Evolutionary conservation across 371 early-diverging fungal species (phyloP).

Genomic region (Mucor mucedo): DNA sequence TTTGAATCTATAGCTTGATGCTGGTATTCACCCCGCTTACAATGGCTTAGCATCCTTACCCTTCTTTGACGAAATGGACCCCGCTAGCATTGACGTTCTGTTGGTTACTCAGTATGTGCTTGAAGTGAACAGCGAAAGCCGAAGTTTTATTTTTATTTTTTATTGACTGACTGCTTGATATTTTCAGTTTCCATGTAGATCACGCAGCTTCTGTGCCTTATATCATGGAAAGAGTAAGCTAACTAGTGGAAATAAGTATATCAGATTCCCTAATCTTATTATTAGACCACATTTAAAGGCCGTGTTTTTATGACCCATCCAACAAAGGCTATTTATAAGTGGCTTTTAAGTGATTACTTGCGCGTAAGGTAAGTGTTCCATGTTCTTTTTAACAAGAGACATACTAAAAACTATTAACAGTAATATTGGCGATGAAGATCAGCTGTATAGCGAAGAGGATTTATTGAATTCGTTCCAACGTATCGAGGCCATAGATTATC

Average conservation of each 20-base stretch:
- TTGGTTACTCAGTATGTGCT: constrained; percentile 90
- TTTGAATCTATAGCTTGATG: constrained; percentile 82
- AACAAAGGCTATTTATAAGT: constrained; percentile 98
- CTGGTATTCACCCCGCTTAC: constrained; percentile 99
- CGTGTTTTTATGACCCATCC: constrained; percentile 99
- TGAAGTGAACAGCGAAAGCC: background rate
- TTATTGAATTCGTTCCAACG: constrained; percentile 89
- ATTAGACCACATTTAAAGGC: constrained; percentile 96
- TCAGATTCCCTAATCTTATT: background rate
- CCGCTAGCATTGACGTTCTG: constrained; percentile 91
- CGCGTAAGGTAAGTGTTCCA: constrained; percentile 74
- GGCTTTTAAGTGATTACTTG: constrained; percentile 98
- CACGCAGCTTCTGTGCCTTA: constrained; percentile 99
- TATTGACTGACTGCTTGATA: background rate
- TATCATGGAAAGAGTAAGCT: constrained; percentile 91
- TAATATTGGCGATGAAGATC: constrained; percentile 85
- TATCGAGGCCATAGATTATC: constrained; percentile 98
- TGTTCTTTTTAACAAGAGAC: background rate
- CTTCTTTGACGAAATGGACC: constrained; percentile 98
- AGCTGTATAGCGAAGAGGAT: constrained; percentile 97
- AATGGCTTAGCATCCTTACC: constrained; percentile 97
- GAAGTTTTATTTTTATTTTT: background rate
- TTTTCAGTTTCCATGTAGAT: constrained; percentile 96
- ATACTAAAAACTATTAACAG: constrained; percentile 44
- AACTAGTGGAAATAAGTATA: background rate